Evolutionary conservation across 805 yeast genomes (phyloP), one percentile per base, ranked within the genome.

Genomic region (Komagataella ulmi): DNA sequence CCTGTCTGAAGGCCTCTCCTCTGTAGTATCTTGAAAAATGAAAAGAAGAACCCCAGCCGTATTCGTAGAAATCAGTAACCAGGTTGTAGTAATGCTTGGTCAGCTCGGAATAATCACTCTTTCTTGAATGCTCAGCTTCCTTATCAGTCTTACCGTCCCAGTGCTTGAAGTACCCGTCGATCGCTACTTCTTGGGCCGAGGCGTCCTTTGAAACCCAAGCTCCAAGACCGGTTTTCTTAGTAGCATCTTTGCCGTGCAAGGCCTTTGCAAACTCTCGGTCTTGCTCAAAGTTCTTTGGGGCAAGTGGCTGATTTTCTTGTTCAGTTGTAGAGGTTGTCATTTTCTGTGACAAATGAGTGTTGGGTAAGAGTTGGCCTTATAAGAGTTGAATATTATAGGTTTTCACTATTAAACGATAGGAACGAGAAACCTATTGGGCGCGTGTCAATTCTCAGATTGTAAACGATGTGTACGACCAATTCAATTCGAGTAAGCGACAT

Each of bases 21-120:
- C 75, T 76, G 74, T 88, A 91, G 74, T 84, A 93, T 62, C 97
- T 82, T 46, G 95, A 87, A 69, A 93, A 93, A 70, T 93, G 99
- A 88, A 93, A 93, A 14, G 97, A 88, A 17, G 96, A 78, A 58
- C 99, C 99, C 99, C 99, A 93, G 50, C 99, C 99, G 69, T 93
- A 91, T 73, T 93, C 99, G 76, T 93, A 93, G 63, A 93, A 93
- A 70, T 91, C 99, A 24, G 99, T 93, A 50, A 88, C 97, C 65
- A 91, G 81, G 72, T 93, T 93, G 75, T 91, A 91, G 76, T 91
- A 91, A 65, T 93, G 95, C 67, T 87, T 90, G 52, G 99, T 93
- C 60, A 89, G 78, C 58, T 84, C 83, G 53, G 95, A 86, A 73
- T 91, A 91, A 69, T 90, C 97, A 45, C 76, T 79, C 55, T 89